These are phyloP conservation scores for Mortierella polycephala DNA, from an alignment of 371 early-diverging fungal genomes.

Conservation along the genomic window DNA sequence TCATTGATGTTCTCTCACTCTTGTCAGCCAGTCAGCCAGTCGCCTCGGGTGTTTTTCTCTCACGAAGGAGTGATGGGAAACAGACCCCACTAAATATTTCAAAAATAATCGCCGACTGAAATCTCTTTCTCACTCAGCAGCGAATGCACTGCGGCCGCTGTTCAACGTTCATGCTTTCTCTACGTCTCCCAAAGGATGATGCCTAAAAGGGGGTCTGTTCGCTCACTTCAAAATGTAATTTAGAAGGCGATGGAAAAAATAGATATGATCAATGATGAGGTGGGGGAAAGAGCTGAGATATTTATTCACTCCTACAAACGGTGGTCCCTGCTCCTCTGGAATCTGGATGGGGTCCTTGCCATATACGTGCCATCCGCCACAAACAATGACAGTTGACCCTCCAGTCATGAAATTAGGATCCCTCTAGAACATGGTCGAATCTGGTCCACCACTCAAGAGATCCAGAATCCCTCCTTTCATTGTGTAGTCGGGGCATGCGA, in stretches of 20 bases:
- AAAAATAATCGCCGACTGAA: not conserved
- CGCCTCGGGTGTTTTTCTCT: too few species aligned
- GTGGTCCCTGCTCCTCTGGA: too few species aligned
- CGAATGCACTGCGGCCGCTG: conserved; percentile 9
- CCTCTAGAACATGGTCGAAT: conserved; percentile 20
- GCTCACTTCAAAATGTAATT: not conserved
- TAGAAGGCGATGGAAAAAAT: conserved; percentile 4
- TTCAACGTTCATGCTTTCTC: conserved; percentile 5
- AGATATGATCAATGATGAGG: too few species aligned
- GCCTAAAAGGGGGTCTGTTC: conserved; percentile 20
- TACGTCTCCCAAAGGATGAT: not conserved
- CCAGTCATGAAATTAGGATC: conserved; percentile 9
- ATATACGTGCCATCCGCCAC: not conserved
- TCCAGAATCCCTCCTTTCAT: too few species aligned
- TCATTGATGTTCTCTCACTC: too few species aligned
- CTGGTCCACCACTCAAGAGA: too few species aligned
- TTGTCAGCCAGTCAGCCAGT: too few species aligned
- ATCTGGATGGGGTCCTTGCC: not conserved
- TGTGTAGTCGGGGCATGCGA: too few species aligned
- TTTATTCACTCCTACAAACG: too few species aligned
- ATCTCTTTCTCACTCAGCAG: not conserved
- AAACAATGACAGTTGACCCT: not conserved
- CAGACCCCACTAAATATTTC: not conserved
- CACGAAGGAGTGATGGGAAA: not conserved
- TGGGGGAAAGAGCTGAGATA: too few species aligned